Percentiles rank a stretch among this genome's conserved stretches.
phyloP scores from a whole-genome alignment of 257 asterid genomes.

The Rhazya stricta region DNA sequence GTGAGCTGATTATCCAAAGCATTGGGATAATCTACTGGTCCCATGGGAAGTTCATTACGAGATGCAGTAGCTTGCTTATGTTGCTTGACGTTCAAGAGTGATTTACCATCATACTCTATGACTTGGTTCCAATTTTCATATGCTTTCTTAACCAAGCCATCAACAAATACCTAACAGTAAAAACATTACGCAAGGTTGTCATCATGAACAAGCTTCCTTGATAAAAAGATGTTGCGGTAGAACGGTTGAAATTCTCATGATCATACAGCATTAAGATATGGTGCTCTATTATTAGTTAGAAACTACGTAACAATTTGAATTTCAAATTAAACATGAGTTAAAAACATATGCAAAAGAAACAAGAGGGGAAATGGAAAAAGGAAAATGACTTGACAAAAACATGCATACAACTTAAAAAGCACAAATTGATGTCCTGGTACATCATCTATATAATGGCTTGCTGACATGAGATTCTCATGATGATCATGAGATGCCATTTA shows the following conservation, averaged over 20 bases:
- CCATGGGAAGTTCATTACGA: slow-evolving; percentile 47
- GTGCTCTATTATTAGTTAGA: not conserved
- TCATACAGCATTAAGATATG: not conserved
- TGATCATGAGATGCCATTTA: not conserved
- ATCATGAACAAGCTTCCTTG: slow-evolving; percentile 9
- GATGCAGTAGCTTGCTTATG: slow-evolving; percentile 39
- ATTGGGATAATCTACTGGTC: slow-evolving; percentile 54
- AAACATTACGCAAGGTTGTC: slow-evolving; percentile 1
- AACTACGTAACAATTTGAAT: not conserved
- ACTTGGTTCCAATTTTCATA: slow-evolving; percentile 90
- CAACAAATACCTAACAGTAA: slow-evolving; percentile 62
- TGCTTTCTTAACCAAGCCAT: slow-evolving; percentile 83
- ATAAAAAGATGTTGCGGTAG: slow-evolving; percentile 1
- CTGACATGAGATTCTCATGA: not conserved
- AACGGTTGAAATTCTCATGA: not conserved
- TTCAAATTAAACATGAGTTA: not conserved
- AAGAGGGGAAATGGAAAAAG: no score
- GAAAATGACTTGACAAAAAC: not conserved
- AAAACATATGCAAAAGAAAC: not conserved
- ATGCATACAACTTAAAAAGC: not conserved
- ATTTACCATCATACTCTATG: slow-evolving; percentile 90
- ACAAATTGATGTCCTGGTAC: not conserved
- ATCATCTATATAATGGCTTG: not conserved
- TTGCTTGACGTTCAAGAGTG: slow-evolving; percentile 69
- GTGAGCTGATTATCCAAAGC: slow-evolving; percentile 54